Evolutionary conservation across 352 stramenopile species (phyloP).

Genomic region (Phytophthora capsici): DNA sequence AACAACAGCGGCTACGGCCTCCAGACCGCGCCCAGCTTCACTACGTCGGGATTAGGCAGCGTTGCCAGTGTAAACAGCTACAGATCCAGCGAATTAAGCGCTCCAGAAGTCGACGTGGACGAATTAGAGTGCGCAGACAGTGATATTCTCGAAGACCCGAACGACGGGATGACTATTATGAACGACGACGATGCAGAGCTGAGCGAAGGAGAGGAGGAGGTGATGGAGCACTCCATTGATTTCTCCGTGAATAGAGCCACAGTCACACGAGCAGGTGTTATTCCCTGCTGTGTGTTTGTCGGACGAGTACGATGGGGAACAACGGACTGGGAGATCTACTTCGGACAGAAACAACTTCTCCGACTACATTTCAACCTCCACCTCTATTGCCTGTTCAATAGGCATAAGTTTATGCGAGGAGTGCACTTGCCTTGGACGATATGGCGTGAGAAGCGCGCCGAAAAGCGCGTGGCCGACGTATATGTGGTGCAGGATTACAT

Average conservation of each 20-base stretch:
- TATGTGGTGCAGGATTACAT: conserved; percentile 83
- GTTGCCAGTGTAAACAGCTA: conserved; percentile 33
- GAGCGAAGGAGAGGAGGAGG: conserved; percentile 64
- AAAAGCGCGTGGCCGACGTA: conserved; percentile 72
- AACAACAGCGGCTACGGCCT: conserved; percentile 25
- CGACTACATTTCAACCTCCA: conserved; percentile 74
- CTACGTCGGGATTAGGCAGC: conserved; percentile 24
- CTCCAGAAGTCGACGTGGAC: conserved; percentile 18
- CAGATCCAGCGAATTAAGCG: conserved; percentile 25
- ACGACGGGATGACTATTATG: conserved; percentile 77
- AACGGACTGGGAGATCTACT: conserved; percentile 87
- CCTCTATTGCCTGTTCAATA: conserved; percentile 56
- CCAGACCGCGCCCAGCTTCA: conserved; percentile 17
- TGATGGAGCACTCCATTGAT: conserved; percentile 76
- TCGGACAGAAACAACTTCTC: conserved; percentile 86
- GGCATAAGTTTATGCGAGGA: conserved; percentile 49
- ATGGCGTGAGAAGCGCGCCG: conserved; percentile 80
- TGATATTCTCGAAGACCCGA: conserved; percentile 49
- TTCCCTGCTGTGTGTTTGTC: conserved; percentile 86
- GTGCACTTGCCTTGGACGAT: conserved; percentile 80
- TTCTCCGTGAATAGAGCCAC: conserved; percentile 79
- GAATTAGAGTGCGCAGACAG: conserved; percentile 51
- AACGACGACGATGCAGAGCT: conserved; percentile 62
- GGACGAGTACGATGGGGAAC: conserved; percentile 79
- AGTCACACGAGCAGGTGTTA: conserved; percentile 68